phyloP scores from a whole-genome alignment of 2,329 filamentous ascomycete species.

The Clarireedia homoeocarpa region DNA sequence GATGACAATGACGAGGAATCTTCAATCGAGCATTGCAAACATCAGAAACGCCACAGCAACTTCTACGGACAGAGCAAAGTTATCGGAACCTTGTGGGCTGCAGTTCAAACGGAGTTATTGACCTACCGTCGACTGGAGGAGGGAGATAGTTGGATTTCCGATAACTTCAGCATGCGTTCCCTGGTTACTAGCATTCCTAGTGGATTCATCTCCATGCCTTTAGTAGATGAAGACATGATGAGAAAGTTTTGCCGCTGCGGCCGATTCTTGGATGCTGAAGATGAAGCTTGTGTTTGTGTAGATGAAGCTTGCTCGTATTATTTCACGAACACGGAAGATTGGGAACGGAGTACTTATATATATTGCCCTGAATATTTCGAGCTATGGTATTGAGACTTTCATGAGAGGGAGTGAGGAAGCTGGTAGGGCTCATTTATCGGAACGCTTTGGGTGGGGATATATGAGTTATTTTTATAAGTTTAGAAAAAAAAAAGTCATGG shows the following conservation, averaged over 20 bases:
- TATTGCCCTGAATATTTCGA: too few relatives aligned
- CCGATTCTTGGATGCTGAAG: background rate
- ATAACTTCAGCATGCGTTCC: slow-evolving; percentile 14
- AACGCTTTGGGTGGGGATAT: too few relatives aligned
- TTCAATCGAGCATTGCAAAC: background rate
- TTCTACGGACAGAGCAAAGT: background rate
- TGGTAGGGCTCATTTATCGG: too few relatives aligned
- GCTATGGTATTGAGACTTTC: too few relatives aligned
- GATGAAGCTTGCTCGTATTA: background rate
- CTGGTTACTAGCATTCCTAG: background rate
- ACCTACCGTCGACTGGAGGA: slow-evolving; percentile 30
- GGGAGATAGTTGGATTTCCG: slow-evolving; percentile 20
- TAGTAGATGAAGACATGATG: background rate
- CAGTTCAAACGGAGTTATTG: slow-evolving; percentile 32
- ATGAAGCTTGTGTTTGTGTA: background rate
- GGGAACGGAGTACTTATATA: background rate
- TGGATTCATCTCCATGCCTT: background rate
- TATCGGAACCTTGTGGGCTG: slow-evolving; percentile 29
- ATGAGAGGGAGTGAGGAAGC: too few relatives aligned
- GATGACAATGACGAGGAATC: slow-evolving; percentile 1
- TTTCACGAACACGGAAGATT: background rate
- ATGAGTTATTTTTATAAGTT: too few relatives aligned
- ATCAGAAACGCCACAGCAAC: slow-evolving; percentile 2
- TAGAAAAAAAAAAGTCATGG: too few relatives aligned
- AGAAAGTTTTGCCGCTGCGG: background rate